Evolutionary conservation across 257 asterid genomes (phyloP), one percentile per base, ranked within the genome.

Genomic region (Fraxinus americana): DNA sequence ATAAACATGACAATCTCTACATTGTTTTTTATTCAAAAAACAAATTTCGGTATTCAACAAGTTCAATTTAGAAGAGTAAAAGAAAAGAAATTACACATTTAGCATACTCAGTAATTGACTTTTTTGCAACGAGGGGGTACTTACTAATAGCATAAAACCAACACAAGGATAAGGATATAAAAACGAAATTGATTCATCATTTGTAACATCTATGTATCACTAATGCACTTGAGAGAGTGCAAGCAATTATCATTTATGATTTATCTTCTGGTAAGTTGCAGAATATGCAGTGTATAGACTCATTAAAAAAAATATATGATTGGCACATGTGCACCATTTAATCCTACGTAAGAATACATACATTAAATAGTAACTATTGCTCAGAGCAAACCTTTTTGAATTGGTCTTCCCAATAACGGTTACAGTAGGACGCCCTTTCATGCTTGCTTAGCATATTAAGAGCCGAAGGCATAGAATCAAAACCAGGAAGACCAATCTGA

Each of bases 401-500:
- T 84, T 96, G 98, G 85, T 87, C 86, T 87, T 96, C 99, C 99
- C 99, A 96, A 82, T 96, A 92, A 73, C 88, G 92, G 83, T 96
- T 96, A 83, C 99, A 96, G 79, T 93, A 96, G 69, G 99, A 90
- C 73, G 97, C 98, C 32, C 99, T 83, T 82, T 96, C 99, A 85
- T 96, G 97, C 92, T 90, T 96, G 92, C 96, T 90, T 82, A 96
- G 87, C 96, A 93, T 84, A 84, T 92, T 90, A 79, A 96, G 92
- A 57, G 99, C 91, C 67, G 98, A 93, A 69, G 99, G 99, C 98
- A 96, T 89, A 29, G 98, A 89, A 88, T 96, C 97, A 91, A 89
- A 96, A 80, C 99, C 99, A 84, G 99, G 99, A 89, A 96, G 98
- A 70, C 99, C 99, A 86, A 96, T 92, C 99, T 96, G 97, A 79